Evolutionary conservation across 805 yeast genomes (phyloP).

Genomic region (Ogataea pini): DNA sequence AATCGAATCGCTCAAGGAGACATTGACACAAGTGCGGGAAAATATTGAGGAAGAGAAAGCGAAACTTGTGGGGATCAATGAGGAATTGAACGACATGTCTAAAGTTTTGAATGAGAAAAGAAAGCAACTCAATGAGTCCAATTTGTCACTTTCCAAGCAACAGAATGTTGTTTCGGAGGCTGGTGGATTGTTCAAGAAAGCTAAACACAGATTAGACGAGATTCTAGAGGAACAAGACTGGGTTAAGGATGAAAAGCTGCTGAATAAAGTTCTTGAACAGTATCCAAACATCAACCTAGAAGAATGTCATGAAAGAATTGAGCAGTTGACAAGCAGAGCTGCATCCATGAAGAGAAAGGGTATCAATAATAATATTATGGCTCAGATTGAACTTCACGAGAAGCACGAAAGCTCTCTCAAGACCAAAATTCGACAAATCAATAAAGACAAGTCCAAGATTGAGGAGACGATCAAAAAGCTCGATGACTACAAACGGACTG

Average conservation of each 20-base stretch:
- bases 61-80: slow-evolving; percentile 66
- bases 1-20: slow-evolving; percentile 30
- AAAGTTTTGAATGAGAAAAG: slow-evolving; percentile 44
- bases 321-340: slow-evolving; percentile 57
- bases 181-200: slow-evolving; percentile 26
- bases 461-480: slow-evolving; percentile 82
- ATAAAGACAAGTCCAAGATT: slow-evolving; percentile 84
- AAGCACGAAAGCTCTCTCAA: slow-evolving; percentile 78
- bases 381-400: slow-evolving; percentile 88
- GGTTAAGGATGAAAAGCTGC: slow-evolving; percentile 66
- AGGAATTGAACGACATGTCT: slow-evolving; percentile 67
- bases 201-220: slow-evolving; percentile 43
- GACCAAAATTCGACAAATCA: slow-evolving; percentile 82
- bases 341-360: slow-evolving; percentile 69
- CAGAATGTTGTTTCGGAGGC: slow-evolving; percentile 48
- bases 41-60: slow-evolving; percentile 56
- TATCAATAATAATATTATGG: slow-evolving; percentile 84
- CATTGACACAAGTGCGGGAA: slow-evolving; percentile 32
- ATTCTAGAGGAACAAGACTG: slow-evolving; percentile 64
- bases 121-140: slow-evolving; percentile 47
- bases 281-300: slow-evolving; percentile 63
- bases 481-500: slow-evolving; percentile 81
- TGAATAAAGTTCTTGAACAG: slow-evolving; percentile 57
- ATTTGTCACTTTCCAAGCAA: slow-evolving; percentile 54
- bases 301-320: slow-evolving; percentile 59